Evolutionary conservation across 306 rosid species (phyloP).

Genomic region (Quercus robur): DNA sequence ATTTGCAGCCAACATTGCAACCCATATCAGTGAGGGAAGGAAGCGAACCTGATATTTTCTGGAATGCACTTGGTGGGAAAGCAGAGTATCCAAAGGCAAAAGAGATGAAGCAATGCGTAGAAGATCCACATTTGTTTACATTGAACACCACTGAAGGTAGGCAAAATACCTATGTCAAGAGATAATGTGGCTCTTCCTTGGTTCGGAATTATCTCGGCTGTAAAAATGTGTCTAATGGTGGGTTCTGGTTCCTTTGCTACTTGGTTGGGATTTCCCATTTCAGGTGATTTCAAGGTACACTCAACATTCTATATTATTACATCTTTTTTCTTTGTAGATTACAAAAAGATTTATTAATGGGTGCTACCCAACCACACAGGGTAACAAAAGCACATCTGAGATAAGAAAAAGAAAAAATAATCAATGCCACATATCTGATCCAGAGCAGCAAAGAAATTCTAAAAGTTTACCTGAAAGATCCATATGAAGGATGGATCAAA

Average conservation of each 20-base stretch:
- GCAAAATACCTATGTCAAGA: constrained; percentile 28
- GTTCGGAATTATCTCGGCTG: constrained; percentile 56
- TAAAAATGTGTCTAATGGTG: constrained; percentile 53
- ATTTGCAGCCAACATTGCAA: constrained; percentile 73
- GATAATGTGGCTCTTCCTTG: constrained; percentile 40
- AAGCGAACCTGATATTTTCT: constrained; percentile 76
- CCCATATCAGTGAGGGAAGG: constrained; percentile 92
- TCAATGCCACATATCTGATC: neutral
- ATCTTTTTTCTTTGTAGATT: too few relatives aligned
- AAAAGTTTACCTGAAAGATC: neutral
- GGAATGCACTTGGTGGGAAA: constrained; percentile 76
- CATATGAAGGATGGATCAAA: neutral
- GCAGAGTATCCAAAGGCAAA: constrained; percentile 68
- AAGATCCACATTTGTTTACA: constrained; percentile 82
- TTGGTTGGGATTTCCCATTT: constrained; percentile 38
- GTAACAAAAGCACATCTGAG: neutral
- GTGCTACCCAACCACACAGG: neutral
- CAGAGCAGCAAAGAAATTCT: neutral
- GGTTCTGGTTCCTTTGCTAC: constrained; percentile 65
- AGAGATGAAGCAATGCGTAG: constrained; percentile 63
- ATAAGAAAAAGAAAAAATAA: neutral
- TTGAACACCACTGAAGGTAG: constrained; percentile 68
- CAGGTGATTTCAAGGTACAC: constrained; percentile 89
- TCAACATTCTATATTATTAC: neutral
- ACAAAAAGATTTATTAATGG: neutral